Conservation (phyloP, 2,329 filamentous ascomycete species). For the Neophaeococcomyces aloes region DNA sequence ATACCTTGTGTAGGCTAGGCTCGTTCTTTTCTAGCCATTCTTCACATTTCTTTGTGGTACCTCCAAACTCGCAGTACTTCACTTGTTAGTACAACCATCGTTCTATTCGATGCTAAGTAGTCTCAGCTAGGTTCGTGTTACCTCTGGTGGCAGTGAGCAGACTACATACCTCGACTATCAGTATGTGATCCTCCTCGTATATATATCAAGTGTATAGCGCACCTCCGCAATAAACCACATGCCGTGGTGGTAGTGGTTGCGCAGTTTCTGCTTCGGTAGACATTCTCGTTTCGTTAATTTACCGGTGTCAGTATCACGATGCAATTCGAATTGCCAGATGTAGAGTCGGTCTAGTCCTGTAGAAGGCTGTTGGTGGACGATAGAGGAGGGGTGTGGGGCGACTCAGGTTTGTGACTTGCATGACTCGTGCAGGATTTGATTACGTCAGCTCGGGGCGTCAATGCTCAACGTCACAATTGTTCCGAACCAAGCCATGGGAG, state of each 20-base stretch:
- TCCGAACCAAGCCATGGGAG: too few species aligned
- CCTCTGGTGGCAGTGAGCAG: conserved; percentile 57
- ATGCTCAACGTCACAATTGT: too few species aligned
- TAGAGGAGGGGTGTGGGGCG: too few species aligned
- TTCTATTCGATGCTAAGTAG: too few species aligned
- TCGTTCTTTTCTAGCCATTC: conserved; percentile 81
- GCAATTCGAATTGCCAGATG: background rate
- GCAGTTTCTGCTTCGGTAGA: conserved; percentile 22
- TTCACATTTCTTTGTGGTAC: conserved; percentile 90
- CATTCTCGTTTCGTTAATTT: conserved; percentile 8
- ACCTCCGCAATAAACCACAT: conserved; percentile 54
- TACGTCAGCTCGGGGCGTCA: too few species aligned
- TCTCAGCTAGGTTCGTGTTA: conserved; percentile 34
- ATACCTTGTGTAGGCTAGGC: conserved; percentile 58
- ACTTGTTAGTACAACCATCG: background rate
- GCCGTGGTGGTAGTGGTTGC: conserved; percentile 36
- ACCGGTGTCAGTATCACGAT: background rate
- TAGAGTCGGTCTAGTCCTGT: background rate
- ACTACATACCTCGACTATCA: conserved; percentile 33
- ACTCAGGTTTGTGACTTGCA: too few species aligned
- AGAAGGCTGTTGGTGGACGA: background rate
- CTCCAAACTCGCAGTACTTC: conserved; percentile 97
- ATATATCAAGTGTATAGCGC: conserved; percentile 21
- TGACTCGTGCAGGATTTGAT: too few species aligned
- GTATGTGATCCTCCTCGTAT: conserved; percentile 8